Percentiles rank a stretch among this genome's conserved stretches.
These are phyloP conservation scores for Wickerhamiella hasegawae DNA, from an alignment of 805 yeast species.

Conservation along the genomic window DNA sequence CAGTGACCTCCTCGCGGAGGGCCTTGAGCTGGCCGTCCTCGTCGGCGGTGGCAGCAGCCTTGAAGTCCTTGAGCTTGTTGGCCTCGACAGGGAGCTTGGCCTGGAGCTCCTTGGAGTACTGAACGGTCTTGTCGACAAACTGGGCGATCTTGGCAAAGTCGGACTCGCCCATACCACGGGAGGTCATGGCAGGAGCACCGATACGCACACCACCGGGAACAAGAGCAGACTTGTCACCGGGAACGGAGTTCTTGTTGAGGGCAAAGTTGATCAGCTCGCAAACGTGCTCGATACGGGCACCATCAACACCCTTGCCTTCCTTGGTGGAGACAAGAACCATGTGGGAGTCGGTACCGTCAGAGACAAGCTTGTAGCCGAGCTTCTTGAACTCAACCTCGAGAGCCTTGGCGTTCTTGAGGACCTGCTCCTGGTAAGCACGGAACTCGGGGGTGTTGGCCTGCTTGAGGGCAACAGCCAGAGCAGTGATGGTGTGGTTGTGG, in stretches of 20 bases:
- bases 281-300: slow-evolving; percentile 92
- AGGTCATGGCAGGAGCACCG: slow-evolving; percentile 98
- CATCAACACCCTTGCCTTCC: slow-evolving; percentile 71
- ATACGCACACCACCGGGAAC: slow-evolving; percentile 96
- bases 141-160: slow-evolving; percentile 70
- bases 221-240: slow-evolving; percentile 92
- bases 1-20: slow-evolving; percentile 62
- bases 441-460: slow-evolving; percentile 87
- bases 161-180: slow-evolving; percentile 83
- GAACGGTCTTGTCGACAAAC: slow-evolving; percentile 68
- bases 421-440: slow-evolving; percentile 77
- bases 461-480: slow-evolving; percentile 89
- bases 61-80: slow-evolving; percentile 91
- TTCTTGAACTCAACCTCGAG: slow-evolving; percentile 60
- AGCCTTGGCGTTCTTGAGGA: slow-evolving; percentile 72
- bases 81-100: slow-evolving; percentile 73
- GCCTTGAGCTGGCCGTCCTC: slow-evolving; percentile 53
- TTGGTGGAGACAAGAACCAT: slow-evolving; percentile 83
- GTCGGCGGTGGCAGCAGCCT: slow-evolving; percentile 49
- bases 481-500: slow-evolving; percentile 97
- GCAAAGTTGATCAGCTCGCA: slow-evolving; percentile 92
- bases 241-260: slow-evolving; percentile 91
- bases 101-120: slow-evolving; percentile 63
- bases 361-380: slow-evolving; percentile 67
- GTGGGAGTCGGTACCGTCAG: slow-evolving; percentile 95